Evolutionary conservation across 1,139 yeast genomes (phyloP).

Genomic region (Geotrichum phurueaensis): DNA sequence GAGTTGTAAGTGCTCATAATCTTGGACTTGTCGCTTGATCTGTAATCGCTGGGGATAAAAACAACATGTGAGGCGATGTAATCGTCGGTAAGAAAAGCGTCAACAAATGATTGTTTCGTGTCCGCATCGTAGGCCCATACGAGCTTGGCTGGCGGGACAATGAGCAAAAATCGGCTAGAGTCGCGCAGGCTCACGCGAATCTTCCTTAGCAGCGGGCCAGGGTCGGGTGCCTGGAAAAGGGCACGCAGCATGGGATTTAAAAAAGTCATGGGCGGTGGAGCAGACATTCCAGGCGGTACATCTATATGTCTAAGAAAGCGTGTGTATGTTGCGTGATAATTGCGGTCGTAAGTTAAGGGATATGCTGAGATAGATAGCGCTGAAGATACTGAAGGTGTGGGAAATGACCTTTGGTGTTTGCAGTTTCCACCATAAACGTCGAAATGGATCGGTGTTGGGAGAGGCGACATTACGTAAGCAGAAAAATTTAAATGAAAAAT

Average conservation of each 20-base stretch:
- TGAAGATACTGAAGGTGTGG: no score
- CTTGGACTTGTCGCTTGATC: slow-evolving; percentile 41
- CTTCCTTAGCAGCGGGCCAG: slow-evolving; percentile 13
- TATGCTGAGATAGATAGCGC: not conserved
- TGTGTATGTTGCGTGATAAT: not conserved
- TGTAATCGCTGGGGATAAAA: slow-evolving; percentile 36
- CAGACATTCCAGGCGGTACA: not conserved
- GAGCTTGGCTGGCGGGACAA: slow-evolving; percentile 15
- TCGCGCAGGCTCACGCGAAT: slow-evolving; percentile 13
- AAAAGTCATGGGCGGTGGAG: not conserved
- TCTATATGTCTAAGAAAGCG: not conserved
- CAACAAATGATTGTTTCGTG: slow-evolving; percentile 44
- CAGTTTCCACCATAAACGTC: not conserved
- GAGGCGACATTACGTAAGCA: not conserved
- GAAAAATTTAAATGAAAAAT: not conserved
- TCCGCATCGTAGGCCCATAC: slow-evolving; percentile 46
- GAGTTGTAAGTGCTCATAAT: slow-evolving; percentile 56
- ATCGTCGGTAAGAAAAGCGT: slow-evolving; percentile 58
- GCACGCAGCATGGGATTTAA: slow-evolving; percentile 17
- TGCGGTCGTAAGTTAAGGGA: not conserved
- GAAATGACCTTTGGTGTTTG: no score
- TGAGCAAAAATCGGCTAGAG: slow-evolving; percentile 13
- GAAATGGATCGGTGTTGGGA: not conserved
- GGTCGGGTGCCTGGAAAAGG: slow-evolving; percentile 12
- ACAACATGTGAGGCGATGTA: slow-evolving; percentile 69